These are phyloP conservation scores for Tricholoma sp. DNA, from an alignment of 768 basidiomycete genomes.

Conservation along the genomic window DNA sequence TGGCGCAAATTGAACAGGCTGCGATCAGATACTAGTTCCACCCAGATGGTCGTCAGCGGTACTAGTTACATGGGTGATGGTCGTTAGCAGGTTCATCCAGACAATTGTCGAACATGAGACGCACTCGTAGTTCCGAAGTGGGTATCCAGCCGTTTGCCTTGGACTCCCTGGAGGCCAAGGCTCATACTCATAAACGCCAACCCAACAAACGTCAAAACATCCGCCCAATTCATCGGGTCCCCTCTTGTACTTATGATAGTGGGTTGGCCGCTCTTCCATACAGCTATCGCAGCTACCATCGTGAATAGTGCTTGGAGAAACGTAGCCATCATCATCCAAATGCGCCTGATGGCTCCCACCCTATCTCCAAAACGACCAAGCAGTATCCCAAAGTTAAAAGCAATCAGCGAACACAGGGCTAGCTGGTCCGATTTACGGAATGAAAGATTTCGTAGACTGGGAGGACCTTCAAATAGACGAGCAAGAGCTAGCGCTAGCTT, in stretches of 20 bases:
- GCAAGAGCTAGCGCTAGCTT: slow-evolving; percentile 80
- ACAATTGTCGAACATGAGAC: slow-evolving; percentile 18
- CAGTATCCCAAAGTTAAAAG: slow-evolving; percentile 73
- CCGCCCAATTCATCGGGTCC: slow-evolving; percentile 62
- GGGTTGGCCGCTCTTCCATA: slow-evolving; percentile 64
- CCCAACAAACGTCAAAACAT: slow-evolving; percentile 58
- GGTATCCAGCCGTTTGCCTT: slow-evolving; percentile 75
- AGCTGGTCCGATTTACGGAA: slow-evolving; percentile 84
- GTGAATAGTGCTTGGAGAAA: slow-evolving; percentile 73
- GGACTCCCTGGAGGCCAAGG: slow-evolving; percentile 82
- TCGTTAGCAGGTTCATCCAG: background rate
- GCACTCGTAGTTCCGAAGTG: slow-evolving; percentile 80
- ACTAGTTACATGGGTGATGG: slow-evolving; percentile 33
- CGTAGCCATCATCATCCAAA: slow-evolving; percentile 69
- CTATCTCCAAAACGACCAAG: slow-evolving; percentile 78
- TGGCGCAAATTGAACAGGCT: slow-evolving; percentile 55
- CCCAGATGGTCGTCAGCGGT: slow-evolving; percentile 85
- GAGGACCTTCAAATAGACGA: slow-evolving; percentile 57
- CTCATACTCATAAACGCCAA: slow-evolving; percentile 81
- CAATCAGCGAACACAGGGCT: slow-evolving; percentile 68
- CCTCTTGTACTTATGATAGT: slow-evolving; percentile 50
- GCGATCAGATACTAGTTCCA: slow-evolving; percentile 81
- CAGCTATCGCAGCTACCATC: slow-evolving; percentile 62
- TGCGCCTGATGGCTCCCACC: slow-evolving; percentile 65
- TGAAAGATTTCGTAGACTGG: slow-evolving; percentile 39